Evolutionary conservation across 1,284 basidiomycete genomes (phyloP), one percentile per base, ranked within the genome.

Genomic region (Lentinula novae-zelandiae): DNA sequence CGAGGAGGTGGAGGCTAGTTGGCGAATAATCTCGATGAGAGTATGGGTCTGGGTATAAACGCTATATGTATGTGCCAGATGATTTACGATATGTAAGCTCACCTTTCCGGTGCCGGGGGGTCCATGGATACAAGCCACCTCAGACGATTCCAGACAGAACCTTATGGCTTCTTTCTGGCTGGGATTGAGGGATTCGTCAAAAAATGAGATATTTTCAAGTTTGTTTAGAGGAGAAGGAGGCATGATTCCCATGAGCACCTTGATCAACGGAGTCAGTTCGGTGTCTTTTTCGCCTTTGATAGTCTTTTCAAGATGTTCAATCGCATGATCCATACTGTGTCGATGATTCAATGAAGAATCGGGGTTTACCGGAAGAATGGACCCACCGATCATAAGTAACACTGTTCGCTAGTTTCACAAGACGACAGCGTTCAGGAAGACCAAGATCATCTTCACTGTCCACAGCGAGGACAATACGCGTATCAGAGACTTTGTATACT

Each of bases 41-140:
- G 95, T 96, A 66, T 94, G 91, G 0, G 95, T 97, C 89, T 90
- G 61, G 10, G 15, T 13, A 51, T 9, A 33, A n/a, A 17, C 15
- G 33, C 8, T 34, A 2, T 20, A 13, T 53, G 13, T n/a, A 38
- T 2, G 31, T 20, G 13, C 9, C 44, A 6, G 15, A 17, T 12
- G 1, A 20, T 48, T 51, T 17, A 39, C 17, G 15, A 53, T 22
- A 5, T 10, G 5, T 17, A 5, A 8, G n/a, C 42, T 48, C 9
- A 48, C 34, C 15, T 22, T 40, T 64, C 72, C 62, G 6, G 53
- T 72, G 92, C 93, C 96, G 62, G 96, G 96, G 5, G 96, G 96
- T 0, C 96, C 96, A 70, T 98, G 96, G n/a, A 99, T 95, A 65
- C 95, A 93, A 0, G 92, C 92, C 0, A 98, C 82, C 69, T 95